Conservation (phyloP, 306 rosid genomes). For the Benincasa hispida region DNA sequence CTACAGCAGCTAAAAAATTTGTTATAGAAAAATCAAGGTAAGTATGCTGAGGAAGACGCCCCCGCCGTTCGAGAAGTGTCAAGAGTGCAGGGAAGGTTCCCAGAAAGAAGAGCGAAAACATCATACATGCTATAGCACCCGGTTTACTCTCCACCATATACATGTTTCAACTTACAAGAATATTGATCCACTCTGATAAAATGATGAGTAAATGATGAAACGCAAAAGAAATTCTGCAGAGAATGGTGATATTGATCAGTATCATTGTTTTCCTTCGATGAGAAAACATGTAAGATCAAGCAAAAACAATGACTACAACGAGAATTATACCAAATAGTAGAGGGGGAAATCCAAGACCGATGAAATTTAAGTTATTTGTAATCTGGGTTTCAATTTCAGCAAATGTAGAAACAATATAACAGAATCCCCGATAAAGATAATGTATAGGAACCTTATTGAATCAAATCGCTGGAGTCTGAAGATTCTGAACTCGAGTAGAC, state of each 20-base stretch:
- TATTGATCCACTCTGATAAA: no score
- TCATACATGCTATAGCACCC: conserved; percentile 82
- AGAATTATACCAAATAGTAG: no score
- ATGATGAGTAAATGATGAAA: neutral
- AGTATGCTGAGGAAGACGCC: conserved; percentile 93
- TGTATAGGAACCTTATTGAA: neutral
- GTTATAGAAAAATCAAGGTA: conserved; percentile 81
- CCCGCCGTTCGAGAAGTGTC: conserved; percentile 62
- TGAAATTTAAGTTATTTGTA: neutral
- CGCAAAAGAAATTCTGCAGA: neutral
- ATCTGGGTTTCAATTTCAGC: neutral
- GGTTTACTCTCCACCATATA: conserved; percentile 73
- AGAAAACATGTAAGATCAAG: neutral
- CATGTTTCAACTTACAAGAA: conserved; percentile 58
- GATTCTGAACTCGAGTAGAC: no score
- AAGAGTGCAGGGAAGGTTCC: conserved; percentile 87
- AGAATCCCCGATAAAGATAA: neutral
- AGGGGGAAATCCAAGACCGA: neutral
- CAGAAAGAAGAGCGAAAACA: conserved; percentile 43
- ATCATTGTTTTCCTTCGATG: neutral
- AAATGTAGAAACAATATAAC: neutral
- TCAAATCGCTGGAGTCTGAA: neutral
- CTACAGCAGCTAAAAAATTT: conserved; percentile 64
- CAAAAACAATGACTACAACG: no score
- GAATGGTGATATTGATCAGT: neutral